Conservation (phyloP, 2,329 filamentous ascomycete species). For the Sporothrix pseudoabietina region DNA sequence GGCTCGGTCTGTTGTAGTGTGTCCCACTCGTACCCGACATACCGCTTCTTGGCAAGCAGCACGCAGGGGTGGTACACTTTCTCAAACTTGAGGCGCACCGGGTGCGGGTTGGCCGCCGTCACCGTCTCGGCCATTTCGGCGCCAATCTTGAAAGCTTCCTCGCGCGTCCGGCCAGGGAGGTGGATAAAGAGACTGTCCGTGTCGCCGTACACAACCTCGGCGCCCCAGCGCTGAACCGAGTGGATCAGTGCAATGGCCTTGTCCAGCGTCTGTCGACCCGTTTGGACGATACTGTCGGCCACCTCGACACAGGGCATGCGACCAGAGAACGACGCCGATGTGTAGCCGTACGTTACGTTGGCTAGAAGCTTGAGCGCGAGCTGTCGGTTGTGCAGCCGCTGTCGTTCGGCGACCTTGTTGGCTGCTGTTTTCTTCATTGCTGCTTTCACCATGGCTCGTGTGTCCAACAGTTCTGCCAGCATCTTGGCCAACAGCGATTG, state of each 20-base stretch:
- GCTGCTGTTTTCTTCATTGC: slow-evolving; percentile 81
- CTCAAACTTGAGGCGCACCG: slow-evolving; percentile 95
- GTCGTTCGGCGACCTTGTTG: slow-evolving; percentile 74
- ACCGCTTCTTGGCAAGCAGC: slow-evolving; percentile 92
- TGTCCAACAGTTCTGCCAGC: slow-evolving; percentile 93
- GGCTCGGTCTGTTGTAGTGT: slow-evolving; percentile 71
- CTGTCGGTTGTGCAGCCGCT: slow-evolving; percentile 87
- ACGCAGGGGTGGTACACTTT: slow-evolving; percentile 98
- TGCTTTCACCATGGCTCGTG: slow-evolving; percentile 94
- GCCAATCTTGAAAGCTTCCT: slow-evolving; percentile 89
- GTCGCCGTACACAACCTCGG: slow-evolving; percentile 97
- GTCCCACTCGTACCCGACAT: slow-evolving; percentile 98
- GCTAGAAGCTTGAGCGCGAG: slow-evolving; percentile 92
- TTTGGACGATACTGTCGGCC: slow-evolving; percentile 96
- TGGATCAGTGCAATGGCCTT: slow-evolving; percentile 92
- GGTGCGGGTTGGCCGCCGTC: slow-evolving; percentile 85
- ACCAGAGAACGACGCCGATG: slow-evolving; percentile 93
- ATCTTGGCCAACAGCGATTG: slow-evolving; percentile 94
- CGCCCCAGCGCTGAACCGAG: slow-evolving; percentile 81
- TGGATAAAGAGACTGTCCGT: slow-evolving; percentile 94
- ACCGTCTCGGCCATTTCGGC: slow-evolving; percentile 87
- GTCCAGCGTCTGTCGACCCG: slow-evolving; percentile 90
- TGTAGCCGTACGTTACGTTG: slow-evolving; percentile 99
- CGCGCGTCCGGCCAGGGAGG: slow-evolving; percentile 80
- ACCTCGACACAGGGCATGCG: slow-evolving; percentile 98